Conservation (phyloP, 371 early-diverging fungal species). For the Syncephalis plumigaleata region DNA sequence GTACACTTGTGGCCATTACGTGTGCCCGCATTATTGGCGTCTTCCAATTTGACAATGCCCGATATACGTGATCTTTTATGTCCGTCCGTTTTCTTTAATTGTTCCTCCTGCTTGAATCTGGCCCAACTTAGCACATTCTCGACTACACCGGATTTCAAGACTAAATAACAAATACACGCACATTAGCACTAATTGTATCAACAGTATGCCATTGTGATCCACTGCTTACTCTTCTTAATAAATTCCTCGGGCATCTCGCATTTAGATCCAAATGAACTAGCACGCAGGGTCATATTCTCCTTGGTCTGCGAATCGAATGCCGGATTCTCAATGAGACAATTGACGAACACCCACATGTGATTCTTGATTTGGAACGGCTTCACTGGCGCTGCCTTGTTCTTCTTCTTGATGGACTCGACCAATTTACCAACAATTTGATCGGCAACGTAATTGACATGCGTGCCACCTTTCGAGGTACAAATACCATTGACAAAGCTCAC, state of each 20-base stretch:
- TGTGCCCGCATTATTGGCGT: conserved; percentile 95
- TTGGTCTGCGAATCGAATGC: conserved; percentile 99
- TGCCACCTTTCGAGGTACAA: conserved; percentile 96
- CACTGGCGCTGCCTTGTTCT: conserved; percentile 60
- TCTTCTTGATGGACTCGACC: conserved; percentile 59
- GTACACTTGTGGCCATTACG: conserved; percentile 72
- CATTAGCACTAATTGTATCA: not conserved
- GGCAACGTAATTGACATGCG: conserved; percentile 81
- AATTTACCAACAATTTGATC: conserved; percentile 80
- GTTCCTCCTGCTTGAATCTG: conserved; percentile 64
- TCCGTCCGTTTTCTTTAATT: conserved; percentile 92
- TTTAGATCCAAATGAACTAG: conserved; percentile 76
- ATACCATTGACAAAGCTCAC: conserved; percentile 98
- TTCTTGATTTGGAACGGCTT: conserved; percentile 84
- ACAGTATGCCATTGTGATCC: not conserved
- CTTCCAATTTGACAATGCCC: conserved; percentile 93
- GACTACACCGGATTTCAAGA: conserved; percentile 61
- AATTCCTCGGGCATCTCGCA: conserved; percentile 72
- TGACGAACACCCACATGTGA: conserved; percentile 93
- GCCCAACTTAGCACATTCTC: conserved; percentile 72
- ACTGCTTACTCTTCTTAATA: conserved; percentile 39
- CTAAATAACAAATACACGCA: conserved; percentile 13
- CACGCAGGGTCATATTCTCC: conserved; percentile 88
- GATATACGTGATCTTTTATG: conserved; percentile 48
- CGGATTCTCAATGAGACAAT: conserved; percentile 96